Conservation (phyloP, 306 rosid species). For the Cicer chorassanicum region DNA sequence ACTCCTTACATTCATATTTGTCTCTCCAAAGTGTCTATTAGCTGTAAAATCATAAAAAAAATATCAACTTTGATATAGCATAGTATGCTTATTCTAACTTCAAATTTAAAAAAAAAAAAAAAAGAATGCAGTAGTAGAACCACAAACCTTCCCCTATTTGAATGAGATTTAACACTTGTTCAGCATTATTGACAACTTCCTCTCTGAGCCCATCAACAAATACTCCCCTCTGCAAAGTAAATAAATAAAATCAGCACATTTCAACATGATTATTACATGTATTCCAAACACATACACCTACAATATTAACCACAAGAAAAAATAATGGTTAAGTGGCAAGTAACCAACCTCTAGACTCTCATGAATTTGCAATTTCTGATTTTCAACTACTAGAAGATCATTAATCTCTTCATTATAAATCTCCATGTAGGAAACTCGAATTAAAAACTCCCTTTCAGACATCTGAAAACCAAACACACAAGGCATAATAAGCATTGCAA, state of each 20-base stretch:
- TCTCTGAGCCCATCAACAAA: slow-evolving; percentile 92
- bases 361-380: slow-evolving; percentile 89
- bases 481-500: slow-evolving; percentile 33
- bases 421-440: slow-evolving; percentile 94
- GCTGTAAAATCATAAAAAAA: slow-evolving; percentile 53
- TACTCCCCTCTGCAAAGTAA: slow-evolving; percentile 75
- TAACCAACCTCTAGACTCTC: slow-evolving; percentile 91
- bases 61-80: slow-evolving; percentile 35
- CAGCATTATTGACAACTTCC: slow-evolving; percentile 82
- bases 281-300: not conserved
- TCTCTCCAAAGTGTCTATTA: slow-evolving; percentile 95
- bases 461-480: slow-evolving; percentile 49
- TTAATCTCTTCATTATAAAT: slow-evolving; percentile 94
- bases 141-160: slow-evolving; percentile 86
- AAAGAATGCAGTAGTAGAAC: slow-evolving; percentile 7
- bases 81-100: slow-evolving; percentile 33
- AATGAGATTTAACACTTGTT: slow-evolving; percentile 80
- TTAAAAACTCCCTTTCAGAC: slow-evolving; percentile 82
- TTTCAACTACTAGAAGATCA: slow-evolving; percentile 85
- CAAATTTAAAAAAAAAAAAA: slow-evolving; percentile 13
- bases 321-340: not conserved
- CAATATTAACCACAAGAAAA: not conserved
- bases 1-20: slow-evolving; percentile 92
- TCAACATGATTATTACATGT: slow-evolving; percentile 9
- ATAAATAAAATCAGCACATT: slow-evolving; percentile 35